These are phyloP conservation scores for Boechera divaricarpa DNA, from an alignment of 345 rosid genomes.

Conservation along the genomic window DNA sequence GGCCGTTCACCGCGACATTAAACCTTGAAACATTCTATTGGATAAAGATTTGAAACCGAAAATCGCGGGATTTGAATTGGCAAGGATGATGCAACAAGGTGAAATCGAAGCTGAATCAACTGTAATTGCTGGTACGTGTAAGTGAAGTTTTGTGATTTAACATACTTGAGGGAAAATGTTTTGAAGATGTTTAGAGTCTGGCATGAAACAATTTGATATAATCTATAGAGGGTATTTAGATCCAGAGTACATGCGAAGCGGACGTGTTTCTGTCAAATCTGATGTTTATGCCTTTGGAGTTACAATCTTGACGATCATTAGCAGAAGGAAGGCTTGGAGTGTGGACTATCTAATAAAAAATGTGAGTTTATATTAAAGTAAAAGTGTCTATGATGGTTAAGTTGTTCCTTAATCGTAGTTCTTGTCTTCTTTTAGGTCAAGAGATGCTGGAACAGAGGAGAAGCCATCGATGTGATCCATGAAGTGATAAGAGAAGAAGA, in stretches of 20 bases:
- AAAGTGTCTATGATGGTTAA: neutral
- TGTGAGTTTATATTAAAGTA: slow-evolving; percentile 18
- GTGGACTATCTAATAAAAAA: neutral
- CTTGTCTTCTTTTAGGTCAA: neutral
- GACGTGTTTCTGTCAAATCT: slow-evolving; percentile 29
- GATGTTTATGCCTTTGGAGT: slow-evolving; percentile 44
- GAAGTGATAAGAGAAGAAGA: slow-evolving; percentile 25
- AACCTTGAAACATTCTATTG: slow-evolving; percentile 35
- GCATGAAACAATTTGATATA: neutral
- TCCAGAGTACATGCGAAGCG: neutral
- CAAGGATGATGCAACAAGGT: slow-evolving; percentile 23
- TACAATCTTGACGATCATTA: slow-evolving; percentile 33
- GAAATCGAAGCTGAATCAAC: slow-evolving; percentile 5
- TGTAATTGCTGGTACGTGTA: neutral
- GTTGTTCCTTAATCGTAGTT: neutral
- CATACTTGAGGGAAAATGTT: neutral
- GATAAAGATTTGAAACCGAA: slow-evolving; percentile 30
- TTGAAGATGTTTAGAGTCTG: neutral
- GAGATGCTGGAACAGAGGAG: neutral
- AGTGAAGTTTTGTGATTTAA: slow-evolving; percentile 7
- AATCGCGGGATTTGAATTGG: slow-evolving; percentile 28
- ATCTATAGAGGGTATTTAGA: slow-evolving; percentile 27
- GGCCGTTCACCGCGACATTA: slow-evolving; percentile 34
- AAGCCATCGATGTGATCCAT: slow-evolving; percentile 25
- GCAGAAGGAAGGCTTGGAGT: slow-evolving; percentile 4